Evolutionary conservation across 495 filamentous ascomycete genomes (phyloP), one percentile per base, ranked within the genome.

Genomic region (Neurospora sp.): DNA sequence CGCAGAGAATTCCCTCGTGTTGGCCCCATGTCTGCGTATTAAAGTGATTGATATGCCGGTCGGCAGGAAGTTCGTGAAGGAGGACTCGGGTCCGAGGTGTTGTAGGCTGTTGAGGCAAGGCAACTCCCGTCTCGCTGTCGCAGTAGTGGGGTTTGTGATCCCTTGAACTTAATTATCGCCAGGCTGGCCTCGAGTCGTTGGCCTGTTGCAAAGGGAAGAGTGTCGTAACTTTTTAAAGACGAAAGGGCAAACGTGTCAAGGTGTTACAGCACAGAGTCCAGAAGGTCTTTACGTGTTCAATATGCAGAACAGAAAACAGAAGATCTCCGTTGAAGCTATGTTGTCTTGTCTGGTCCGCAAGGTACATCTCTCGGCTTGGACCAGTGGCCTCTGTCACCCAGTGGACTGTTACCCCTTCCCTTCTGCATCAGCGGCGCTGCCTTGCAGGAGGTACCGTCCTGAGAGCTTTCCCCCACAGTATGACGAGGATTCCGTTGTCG

Each of bases 1-100:
- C 96, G 90, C 79, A 99, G 88, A 74, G 93, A 93, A 84, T 89
- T 87, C 72, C 90, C 87, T 74, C 88, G 87, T 74, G 90, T 84
- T 73, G 92, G 54, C 28, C 28, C 15, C 54, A 66, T 66, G 28
- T 17, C 15, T 66, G 31, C 17, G 7, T 31, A 19, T 66, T 66
- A 34, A 66, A 34, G 15, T 34, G 28, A 66, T 31, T 34, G 54
- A 31, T 62, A 62, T 66, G 54, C 21, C 48, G 48, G 10, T 59
- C 21, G 48, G 21, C 11, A 59, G 48, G 21, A 36, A 34, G 54
- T 66, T 15, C 13, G 54, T 34, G 54, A 34, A 66, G 54, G 15
- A 66, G 28, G 28, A 66, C 24, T 66, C 54, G 54, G 28, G 54
- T 15, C 28, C 15, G 54, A 66, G 54, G 6, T 34, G 54, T 2